Evolutionary conservation across 768 basidiomycete genomes (phyloP).

Genomic region (Mycena sanguinolenta): DNA sequence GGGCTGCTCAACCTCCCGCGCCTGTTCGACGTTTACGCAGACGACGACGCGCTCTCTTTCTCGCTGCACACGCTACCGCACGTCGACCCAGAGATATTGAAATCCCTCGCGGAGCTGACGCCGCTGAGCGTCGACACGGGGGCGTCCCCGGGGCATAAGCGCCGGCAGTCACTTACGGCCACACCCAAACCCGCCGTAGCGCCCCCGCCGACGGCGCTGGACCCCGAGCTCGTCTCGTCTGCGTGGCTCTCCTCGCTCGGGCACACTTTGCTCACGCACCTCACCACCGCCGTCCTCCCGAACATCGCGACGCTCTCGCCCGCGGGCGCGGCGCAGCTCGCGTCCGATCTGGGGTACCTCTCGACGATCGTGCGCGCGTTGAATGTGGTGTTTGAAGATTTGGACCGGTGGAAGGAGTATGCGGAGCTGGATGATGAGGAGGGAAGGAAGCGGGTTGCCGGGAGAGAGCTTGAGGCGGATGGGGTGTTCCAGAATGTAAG

Average conservation of each 20-base stretch:
- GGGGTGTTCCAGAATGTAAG: constrained; percentile 24
- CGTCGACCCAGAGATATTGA: constrained; percentile 68
- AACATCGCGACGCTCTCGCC: constrained; percentile 71
- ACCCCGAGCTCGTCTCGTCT: constrained; percentile 86
- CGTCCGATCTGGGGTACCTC: constrained; percentile 90
- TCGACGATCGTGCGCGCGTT: constrained; percentile 91
- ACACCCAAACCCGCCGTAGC: constrained; percentile 52
- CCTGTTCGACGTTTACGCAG: constrained; percentile 94
- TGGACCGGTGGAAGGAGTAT: constrained; percentile 85
- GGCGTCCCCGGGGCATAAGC: constrained; percentile 51
- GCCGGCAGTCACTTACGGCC: constrained; percentile 56
- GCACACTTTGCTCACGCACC: constrained; percentile 78
- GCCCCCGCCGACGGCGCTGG: constrained; percentile 52
- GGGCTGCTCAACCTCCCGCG: constrained; percentile 94
- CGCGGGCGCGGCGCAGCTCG: constrained; percentile 85
- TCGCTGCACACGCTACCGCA: constrained; percentile 87
- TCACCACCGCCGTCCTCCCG: constrained; percentile 81
- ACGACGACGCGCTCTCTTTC: constrained; percentile 91
- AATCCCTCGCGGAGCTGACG: constrained; percentile 60
- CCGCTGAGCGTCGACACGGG: constrained; percentile 43
- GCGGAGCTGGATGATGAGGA: constrained; percentile 72
- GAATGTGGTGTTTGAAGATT: constrained; percentile 86
- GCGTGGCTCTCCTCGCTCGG: constrained; percentile 96
- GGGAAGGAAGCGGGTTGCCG: constrained; percentile 46
- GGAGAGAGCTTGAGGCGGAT: constrained; percentile 19